These are phyloP conservation scores for Tetraselmis striata DNA, from an alignment of 139 green algal genomes.

Conservation along the genomic window DNA sequence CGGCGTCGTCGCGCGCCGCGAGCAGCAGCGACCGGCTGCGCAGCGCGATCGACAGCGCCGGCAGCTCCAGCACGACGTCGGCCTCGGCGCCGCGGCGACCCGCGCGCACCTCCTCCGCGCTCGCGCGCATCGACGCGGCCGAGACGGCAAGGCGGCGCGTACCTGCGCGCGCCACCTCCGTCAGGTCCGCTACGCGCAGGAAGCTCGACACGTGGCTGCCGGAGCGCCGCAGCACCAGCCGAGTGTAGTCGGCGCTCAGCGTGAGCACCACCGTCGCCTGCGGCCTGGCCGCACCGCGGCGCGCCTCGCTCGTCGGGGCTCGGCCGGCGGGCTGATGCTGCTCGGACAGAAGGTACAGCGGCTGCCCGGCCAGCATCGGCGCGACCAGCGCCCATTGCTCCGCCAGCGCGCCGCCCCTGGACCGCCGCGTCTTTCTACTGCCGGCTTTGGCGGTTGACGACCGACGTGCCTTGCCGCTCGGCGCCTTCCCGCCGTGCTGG, in stretches of 20 bases:
- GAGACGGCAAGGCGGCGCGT: background rate
- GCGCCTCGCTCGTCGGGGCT: too few relatives aligned
- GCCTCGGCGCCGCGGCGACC: background rate
- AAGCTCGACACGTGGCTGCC: background rate
- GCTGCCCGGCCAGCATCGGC: background rate
- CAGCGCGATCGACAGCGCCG: background rate
- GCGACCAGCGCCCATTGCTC: background rate
- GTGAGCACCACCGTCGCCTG: background rate
- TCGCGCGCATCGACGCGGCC: background rate
- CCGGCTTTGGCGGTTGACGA: too few relatives aligned
- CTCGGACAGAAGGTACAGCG: background rate
- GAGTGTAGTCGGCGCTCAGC: background rate
- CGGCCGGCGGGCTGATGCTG: background rate
- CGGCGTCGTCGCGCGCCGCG: background rate
- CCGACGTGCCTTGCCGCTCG: background rate
- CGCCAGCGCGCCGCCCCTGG: background rate
- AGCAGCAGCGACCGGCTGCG: background rate
- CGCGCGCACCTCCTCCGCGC: background rate
- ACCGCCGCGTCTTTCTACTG: background rate
- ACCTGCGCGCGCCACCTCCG: background rate
- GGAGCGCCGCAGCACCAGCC: background rate
- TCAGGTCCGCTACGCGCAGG: background rate
- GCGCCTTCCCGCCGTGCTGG: background rate
- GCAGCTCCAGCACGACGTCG: background rate
- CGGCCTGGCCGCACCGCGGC: too few relatives aligned